Evolutionary conservation across 371 early-diverging fungal genomes (phyloP).

Genomic region (Mortierella sp.): DNA sequence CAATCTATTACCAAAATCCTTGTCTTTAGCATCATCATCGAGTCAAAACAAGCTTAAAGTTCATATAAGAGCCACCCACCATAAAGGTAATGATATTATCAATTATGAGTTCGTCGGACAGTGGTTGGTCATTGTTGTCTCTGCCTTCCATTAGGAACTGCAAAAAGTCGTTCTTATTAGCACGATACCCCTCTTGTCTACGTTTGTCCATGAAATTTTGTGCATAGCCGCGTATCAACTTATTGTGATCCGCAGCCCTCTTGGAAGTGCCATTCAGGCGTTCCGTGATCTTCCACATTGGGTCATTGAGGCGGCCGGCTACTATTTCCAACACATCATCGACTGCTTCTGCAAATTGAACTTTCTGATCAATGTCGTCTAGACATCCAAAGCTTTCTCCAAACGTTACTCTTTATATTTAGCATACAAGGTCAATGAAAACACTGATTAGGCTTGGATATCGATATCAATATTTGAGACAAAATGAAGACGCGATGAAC

Average conservation of each 20-base stretch:
- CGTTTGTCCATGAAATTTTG: slow-evolving; percentile 15
- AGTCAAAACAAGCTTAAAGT: neutral
- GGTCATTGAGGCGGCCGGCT: slow-evolving; percentile 17
- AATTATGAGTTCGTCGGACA: slow-evolving; percentile 62
- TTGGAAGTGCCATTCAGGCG: slow-evolving; percentile 7
- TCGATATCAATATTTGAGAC: neutral
- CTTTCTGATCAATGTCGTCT: slow-evolving; percentile 14
- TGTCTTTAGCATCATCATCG: slow-evolving; percentile 37
- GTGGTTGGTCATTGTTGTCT: slow-evolving; percentile 61
- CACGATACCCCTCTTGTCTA: slow-evolving; percentile 24
- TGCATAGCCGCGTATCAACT: neutral
- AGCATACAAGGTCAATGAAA: slow-evolving; percentile 56
- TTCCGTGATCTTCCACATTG: slow-evolving; percentile 31
- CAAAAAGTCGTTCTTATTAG: slow-evolving; percentile 63
- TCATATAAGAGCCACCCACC: neutral
- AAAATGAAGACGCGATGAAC: neutral
- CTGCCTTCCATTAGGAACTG: slow-evolving; percentile 66
- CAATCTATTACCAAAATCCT: slow-evolving; percentile 65
- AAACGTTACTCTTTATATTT: slow-evolving; percentile 17
- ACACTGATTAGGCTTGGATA: neutral
- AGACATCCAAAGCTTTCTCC: slow-evolving; percentile 43
- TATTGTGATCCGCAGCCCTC: neutral
- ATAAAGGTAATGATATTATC: slow-evolving; percentile 77
- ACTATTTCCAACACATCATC: slow-evolving; percentile 10
- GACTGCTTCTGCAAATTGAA: slow-evolving; percentile 16